Base-by-base conservation (phyloP, 2,329 filamentous ascomycete genomes). In the Eutypa lata region DNA sequence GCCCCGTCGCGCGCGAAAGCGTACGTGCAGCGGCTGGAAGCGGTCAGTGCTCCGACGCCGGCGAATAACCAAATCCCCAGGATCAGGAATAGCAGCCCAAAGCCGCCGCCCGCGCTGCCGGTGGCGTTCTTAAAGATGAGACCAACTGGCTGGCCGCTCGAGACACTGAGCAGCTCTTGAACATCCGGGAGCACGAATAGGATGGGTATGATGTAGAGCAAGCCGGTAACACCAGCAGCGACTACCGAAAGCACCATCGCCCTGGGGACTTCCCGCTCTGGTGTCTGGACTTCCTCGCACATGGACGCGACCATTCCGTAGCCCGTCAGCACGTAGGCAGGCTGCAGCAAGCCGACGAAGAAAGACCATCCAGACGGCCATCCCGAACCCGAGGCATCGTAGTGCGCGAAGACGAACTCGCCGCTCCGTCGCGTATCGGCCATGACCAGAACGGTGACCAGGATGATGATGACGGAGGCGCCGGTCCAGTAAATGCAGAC, bases 61-160 rank as follows among this genome's bases (percentile, higher is more conserved):
- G 89, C 88, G 63, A 92, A 91, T 66, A 92, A 78, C 54, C 88
- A 76, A 61, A 93, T 90, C 1, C 88, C 88, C 22, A 92, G 77
- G 59, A 93, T 84, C 2, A 92, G 73, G 69, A 92, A 88, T 14
- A 91, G 76, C 6, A 92, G 76, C 0, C 86, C 88, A 58, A 93
- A 91, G 0, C 89, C 89, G 22, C 88, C 89, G 5, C 76, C 83
- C 1, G 86, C 78, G 19, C 86, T 89, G 1, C 88, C 88, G 0
- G 89, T 91, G 10, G 85, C 88, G 0, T 76, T 84, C 71, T 89
- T 89, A 78, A 92, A 92, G 31, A 92, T 73, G 3, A 87, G 75
- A 8, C 87, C 88, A 56, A 93, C 88, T 1, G 90, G 89, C 62
- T 92, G 89, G 8, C 86, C 86, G 62, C 84, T 90, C 21, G 86